phyloP scores from a whole-genome alignment of 2,329 filamentous ascomycete genomes.

The Harringtonia lauricola region DNA sequence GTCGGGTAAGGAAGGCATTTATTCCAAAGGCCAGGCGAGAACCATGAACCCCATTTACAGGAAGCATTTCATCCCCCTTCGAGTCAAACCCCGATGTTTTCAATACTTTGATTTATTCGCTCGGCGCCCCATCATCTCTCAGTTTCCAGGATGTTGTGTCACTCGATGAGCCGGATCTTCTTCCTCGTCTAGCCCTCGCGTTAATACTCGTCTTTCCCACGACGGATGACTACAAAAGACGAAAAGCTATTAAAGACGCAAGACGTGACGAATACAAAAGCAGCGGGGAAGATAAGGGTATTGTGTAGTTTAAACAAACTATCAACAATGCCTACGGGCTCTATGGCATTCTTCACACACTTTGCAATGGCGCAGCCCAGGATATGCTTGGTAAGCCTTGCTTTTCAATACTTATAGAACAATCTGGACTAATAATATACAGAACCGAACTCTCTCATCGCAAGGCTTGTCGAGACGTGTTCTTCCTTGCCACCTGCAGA shows the following conservation, averaged over 20 bases:
- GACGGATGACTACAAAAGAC: slow-evolving; percentile 45
- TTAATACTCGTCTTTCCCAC: slow-evolving; percentile 61
- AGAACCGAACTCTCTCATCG: slow-evolving; percentile 2
- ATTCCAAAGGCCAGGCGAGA: too few relatives aligned
- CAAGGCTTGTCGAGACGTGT: slow-evolving; percentile 50
- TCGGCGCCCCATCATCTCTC: slow-evolving; percentile 47
- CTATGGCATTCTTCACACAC: slow-evolving; percentile 54
- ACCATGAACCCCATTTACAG: not conserved
- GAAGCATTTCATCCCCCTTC: slow-evolving; percentile 20
- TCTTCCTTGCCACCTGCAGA: slow-evolving; percentile 41
- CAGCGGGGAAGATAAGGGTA: slow-evolving; percentile 41
- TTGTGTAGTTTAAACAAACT: slow-evolving; percentile 64
- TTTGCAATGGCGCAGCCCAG: slow-evolving; percentile 47
- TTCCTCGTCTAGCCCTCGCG: slow-evolving; percentile 55
- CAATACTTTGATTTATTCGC: slow-evolving; percentile 49
- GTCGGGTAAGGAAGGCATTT: too few relatives aligned
- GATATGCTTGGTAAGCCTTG: slow-evolving; percentile 25
- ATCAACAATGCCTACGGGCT: slow-evolving; percentile 63
- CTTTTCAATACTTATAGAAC: not conserved
- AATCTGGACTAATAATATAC: not conserved
- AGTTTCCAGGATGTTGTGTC: slow-evolving; percentile 60
- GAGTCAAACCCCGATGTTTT: slow-evolving; percentile 54
- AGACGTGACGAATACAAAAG: slow-evolving; percentile 9
- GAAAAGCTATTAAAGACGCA: slow-evolving; percentile 25
- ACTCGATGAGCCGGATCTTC: slow-evolving; percentile 55